Base-by-base conservation (phyloP, 139 green algal species). In the Picochlorum sp. region DNA sequence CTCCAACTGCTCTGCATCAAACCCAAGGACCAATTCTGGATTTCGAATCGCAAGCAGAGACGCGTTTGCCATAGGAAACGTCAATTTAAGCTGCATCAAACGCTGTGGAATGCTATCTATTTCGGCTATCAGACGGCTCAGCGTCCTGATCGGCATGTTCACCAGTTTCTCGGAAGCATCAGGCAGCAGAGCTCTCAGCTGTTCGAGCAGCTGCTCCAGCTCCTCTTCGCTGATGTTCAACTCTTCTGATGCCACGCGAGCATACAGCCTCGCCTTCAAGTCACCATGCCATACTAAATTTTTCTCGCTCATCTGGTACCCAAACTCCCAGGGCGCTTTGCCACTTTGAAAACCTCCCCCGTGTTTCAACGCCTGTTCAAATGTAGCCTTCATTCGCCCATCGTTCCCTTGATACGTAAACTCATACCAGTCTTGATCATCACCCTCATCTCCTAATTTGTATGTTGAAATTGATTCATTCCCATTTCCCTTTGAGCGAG, bases 281-380 rank as follows among this genome's bases (percentile, higher is more conserved):
- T 79, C 74, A 25, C 89, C 77, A 29, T 74, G 82, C 78, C 79
- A 92, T 33, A 81, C 53, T 3, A 85, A 18, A 47, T 84, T 81
- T 16, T 72, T 61, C 55, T 90, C 83, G 37, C 63, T 81, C 62
- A 83, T 77, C 57, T 87, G 73, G 76, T 75, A 60, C 31, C 70
- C 59, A 25, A 88, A 33, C 5, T 58, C 36, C 74, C 74, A 82
- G 0, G 74, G 77, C 2, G 67, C 53, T 28, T 59, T 7, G 8
- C 8, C 12, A 3, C 9, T 36, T 8, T 41, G 14, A 13, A 20
- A 20, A 45, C 33, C 50, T n/a, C n/a, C n/a, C n/a, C n/a, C 29
- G 28, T 20, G 2, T 50, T 41, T 29, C 1, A 61, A 58, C 9
- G 32, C 53, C n/a, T 66, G 12, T 22, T 35, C 44, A 29, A 54